A percentile compares a stretch with the other conserved stretches of the same genome.
These are phyloP conservation scores for Zoysia matrella DNA, from an alignment of 202 grass and related monocot species.

Conservation along the genomic window DNA sequence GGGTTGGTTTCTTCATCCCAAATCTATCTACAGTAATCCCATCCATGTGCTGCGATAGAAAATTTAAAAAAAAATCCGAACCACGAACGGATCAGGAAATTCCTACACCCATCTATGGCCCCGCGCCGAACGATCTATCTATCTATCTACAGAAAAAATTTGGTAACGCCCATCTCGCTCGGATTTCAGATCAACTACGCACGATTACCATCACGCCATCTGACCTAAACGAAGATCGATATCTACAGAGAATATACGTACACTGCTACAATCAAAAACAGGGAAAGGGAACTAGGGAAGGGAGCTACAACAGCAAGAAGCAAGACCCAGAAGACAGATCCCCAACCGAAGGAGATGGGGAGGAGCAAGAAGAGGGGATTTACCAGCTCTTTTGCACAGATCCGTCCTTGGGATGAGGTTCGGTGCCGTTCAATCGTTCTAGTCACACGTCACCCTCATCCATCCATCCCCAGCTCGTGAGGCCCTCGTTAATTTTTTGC, in stretches of 20 bases:
- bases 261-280: background rate
- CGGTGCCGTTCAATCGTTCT: conserved; percentile 31
- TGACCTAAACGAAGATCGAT: background rate
- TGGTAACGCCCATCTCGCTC: background rate
- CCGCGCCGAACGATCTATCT: background rate
- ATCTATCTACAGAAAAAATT: background rate
- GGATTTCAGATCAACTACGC: background rate
- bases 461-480: background rate
- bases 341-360: conserved; percentile 10
- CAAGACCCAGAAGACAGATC: conserved; percentile 16
- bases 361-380: conserved; percentile 38
- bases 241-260: background rate
- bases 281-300: background rate
- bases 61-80: background rate
- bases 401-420: conserved; percentile 3
- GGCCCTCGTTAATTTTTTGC: background rate
- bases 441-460: background rate
- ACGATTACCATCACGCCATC: background rate
- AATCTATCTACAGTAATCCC: background rate
- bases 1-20: background rate
- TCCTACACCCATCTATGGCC: background rate
- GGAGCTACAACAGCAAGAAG: background rate
- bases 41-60: background rate
- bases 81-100: background rate
- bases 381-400: conserved; percentile 39